Evolutionary conservation across 1,284 basidiomycete species (phyloP).

Genomic region (Somion occarium): DNA sequence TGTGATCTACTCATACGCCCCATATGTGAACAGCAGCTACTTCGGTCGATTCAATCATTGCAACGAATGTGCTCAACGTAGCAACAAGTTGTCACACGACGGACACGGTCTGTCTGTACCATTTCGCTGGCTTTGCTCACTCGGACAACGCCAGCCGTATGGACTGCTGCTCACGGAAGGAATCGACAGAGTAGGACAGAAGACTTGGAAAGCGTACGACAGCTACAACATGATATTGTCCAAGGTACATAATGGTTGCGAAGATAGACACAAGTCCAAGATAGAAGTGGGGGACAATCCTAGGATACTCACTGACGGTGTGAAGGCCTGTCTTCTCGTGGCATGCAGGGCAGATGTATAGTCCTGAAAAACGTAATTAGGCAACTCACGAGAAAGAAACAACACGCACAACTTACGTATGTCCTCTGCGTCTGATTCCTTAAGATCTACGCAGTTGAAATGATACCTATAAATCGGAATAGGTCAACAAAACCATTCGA

Average conservation of each 20-base stretch:
- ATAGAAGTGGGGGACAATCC: neutral
- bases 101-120: neutral
- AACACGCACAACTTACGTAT: slow-evolving; percentile 78
- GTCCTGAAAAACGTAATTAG: slow-evolving; percentile 35
- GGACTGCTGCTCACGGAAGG: neutral
- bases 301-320: slow-evolving; percentile 70
- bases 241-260: slow-evolving; percentile 27
- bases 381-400: slow-evolving; percentile 1
- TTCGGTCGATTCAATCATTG: neutral
- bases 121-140: slow-evolving; percentile 11
- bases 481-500: slow-evolving; percentile 9
- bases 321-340: slow-evolving; percentile 56
- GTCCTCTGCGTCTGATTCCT: slow-evolving; percentile 61
- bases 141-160: slow-evolving; percentile 8
- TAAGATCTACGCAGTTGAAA: slow-evolving; percentile 62
- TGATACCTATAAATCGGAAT: slow-evolving; percentile 56
- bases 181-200: neutral
- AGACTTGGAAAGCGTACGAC: neutral
- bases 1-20: neutral
- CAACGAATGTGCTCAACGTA: neutral
- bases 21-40: neutral
- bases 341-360: slow-evolving; percentile 70
- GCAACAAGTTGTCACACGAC: neutral
- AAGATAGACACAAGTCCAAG: slow-evolving; percentile 17
- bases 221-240: slow-evolving; percentile 21